phyloP scores from a whole-genome alignment of 116 monocot genomes.

The Iris pallida region DNA sequence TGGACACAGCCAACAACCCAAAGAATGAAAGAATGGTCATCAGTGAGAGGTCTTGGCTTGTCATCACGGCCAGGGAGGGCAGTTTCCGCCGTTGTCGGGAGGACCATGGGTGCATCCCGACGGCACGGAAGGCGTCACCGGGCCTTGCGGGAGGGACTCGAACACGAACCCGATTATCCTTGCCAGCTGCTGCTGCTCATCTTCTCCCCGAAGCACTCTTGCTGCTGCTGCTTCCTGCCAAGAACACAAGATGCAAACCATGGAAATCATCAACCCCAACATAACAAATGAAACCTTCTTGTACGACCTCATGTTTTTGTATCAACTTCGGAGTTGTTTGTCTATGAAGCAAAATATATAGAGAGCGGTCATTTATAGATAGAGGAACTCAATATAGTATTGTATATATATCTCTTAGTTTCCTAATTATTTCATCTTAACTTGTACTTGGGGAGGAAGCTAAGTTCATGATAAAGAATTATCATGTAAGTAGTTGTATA shows the following conservation, averaged over 20 bases:
- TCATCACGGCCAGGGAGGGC: background rate
- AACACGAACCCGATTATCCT: conserved; percentile 8
- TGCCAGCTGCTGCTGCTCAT: background rate
- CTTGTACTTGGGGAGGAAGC: too few species aligned
- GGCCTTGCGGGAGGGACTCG: conserved; percentile 10
- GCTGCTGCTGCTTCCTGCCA: background rate
- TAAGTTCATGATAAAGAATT: too few species aligned
- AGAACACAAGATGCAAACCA: background rate
- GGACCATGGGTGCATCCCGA: conserved; percentile 17
- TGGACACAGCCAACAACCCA: too few species aligned
- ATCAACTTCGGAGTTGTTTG: background rate
- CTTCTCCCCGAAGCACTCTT: conserved; percentile 6
- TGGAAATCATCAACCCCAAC: background rate
- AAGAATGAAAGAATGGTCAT: too few species aligned
- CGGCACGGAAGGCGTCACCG: background rate
- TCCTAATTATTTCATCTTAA: too few species aligned
- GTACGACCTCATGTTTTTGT: background rate
- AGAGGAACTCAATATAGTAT: background rate
- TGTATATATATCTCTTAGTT: too few species aligned
- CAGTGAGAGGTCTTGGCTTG: too few species aligned
- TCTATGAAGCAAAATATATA: background rate
- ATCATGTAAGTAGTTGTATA: too few species aligned
- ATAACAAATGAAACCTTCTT: background rate
- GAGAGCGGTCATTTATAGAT: background rate
- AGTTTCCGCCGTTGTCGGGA: background rate